These are phyloP conservation scores for Tricholoma terreum DNA, from an alignment of 768 basidiomycete genomes.

Conservation along the genomic window DNA sequence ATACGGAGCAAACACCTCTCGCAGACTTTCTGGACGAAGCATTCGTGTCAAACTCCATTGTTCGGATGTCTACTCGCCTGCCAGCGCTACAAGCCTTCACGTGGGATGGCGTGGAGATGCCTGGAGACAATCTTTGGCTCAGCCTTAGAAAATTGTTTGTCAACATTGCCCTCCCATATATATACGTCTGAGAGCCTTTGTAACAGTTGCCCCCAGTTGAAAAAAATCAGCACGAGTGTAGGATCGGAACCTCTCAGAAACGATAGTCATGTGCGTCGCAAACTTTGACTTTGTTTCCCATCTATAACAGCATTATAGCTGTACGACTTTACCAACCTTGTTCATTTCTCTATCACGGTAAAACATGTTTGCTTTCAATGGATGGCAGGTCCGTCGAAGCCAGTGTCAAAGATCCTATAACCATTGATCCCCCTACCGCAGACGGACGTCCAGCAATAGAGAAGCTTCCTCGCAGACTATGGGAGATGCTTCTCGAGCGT, in stretches of 20 bases:
- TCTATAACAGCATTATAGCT: slow-evolving; percentile 21
- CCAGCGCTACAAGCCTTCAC: slow-evolving; percentile 29
- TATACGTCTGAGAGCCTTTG: slow-evolving; percentile 7
- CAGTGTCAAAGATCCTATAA: not conserved
- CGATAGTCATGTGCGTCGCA: slow-evolving; percentile 30
- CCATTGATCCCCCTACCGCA: slow-evolving; percentile 2
- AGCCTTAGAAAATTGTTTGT: slow-evolving; percentile 27
- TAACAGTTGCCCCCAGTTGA: slow-evolving; percentile 32
- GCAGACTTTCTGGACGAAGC: slow-evolving; percentile 32
- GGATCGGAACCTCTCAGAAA: slow-evolving; percentile 31
- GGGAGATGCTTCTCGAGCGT: slow-evolving; percentile 40
- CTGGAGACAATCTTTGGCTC: slow-evolving; percentile 31
- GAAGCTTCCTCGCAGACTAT: slow-evolving; percentile 35
- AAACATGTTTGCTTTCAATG: slow-evolving; percentile 35
- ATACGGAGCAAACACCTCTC: slow-evolving; percentile 29
- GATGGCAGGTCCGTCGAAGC: slow-evolving; percentile 24
- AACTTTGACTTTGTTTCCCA: not conserved
- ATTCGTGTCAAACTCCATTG: slow-evolving; percentile 25
- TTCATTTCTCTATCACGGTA: slow-evolving; percentile 30
- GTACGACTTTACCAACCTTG: slow-evolving; percentile 34
- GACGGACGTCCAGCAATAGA: slow-evolving; percentile 32
- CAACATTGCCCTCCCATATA: not conserved
- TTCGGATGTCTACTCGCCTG: slow-evolving; percentile 22
- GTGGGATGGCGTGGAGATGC: slow-evolving; percentile 39
- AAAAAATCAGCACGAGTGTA: slow-evolving; percentile 32